Evolutionary conservation across 1,284 basidiomycete genomes (phyloP), one percentile per base, ranked within the genome.

Genomic region (Papiliotrema fonsecae): DNA sequence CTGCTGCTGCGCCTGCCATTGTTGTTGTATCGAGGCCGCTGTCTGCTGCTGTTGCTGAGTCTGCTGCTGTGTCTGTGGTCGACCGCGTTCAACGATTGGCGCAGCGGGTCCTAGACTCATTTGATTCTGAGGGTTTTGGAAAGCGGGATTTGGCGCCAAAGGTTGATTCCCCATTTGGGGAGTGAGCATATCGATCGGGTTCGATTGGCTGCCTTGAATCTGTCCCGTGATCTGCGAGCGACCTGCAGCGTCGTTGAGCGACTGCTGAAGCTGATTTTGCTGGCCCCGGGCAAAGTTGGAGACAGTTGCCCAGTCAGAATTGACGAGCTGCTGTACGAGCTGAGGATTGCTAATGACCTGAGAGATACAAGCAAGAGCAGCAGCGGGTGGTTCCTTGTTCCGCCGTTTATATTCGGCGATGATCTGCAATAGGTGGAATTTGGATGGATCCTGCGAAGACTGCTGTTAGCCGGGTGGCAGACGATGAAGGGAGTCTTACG

Each of bases 361-460:
- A 13, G 30, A 34, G 19, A 45, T 26, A 14, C 32, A 35, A n/a
- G 35, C 30, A 13, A 50, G 42, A 16, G 49, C 51, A 6, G 34
- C 28, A 6, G 22, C 14, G 10, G 54, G 49, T 4, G 49, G 44
- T 3, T 45, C 25, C 21, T 53, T 27, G 18, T 37, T 37, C 10
- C 54, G 37, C 7, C 51, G 35, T 47, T 56, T 56, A 35, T 40
- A 52, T 19, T 56, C 54, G 11, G 54, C 47, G 19, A 56, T 51
- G 16, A 51, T 32, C 14, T 44, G 49, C 19, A 56, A 28, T 18
- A 56, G 40, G 22, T 56, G 38, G 30, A 43, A 50, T 32, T 47
- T 47, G 9, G 45, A 22, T 5, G 47, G 47, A 31, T 56, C 47
- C 7, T 14, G 28, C 31, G 6, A 7, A 19, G 6, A 11, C 21